Conservation (phyloP, 2,329 filamentous ascomycete genomes). For the Hirsutella minnesotensis region DNA sequence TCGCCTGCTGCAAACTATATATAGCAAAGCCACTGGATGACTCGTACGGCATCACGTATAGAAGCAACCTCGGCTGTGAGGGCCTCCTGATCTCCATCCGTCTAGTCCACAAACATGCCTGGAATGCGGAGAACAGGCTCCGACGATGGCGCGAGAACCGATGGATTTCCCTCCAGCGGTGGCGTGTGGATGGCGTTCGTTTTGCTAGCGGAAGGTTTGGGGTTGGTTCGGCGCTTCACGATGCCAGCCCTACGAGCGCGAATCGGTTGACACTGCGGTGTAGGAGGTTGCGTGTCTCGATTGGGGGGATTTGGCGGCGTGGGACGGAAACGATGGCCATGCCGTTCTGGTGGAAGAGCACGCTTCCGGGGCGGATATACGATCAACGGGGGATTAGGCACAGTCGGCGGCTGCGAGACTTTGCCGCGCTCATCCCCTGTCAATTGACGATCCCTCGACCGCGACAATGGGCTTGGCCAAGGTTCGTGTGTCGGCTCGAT, state of each 20-base stretch:
- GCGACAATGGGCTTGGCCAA: no score
- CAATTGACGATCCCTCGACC: not conserved
- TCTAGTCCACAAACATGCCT: no score
- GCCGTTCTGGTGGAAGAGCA: no score
- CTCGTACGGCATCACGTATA: no score
- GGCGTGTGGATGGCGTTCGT: no score
- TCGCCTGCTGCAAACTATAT: no score
- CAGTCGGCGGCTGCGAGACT: not conserved
- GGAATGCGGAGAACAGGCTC: no score
- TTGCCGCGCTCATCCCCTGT: not conserved
- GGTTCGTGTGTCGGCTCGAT: not conserved
- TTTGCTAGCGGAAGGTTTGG: not conserved
- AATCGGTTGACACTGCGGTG: not conserved
- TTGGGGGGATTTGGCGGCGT: not conserved
- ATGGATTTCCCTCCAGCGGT: no score
- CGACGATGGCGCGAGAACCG: no score
- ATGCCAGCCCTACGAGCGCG: not conserved
- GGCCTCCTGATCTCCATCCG: no score
- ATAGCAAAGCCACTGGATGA: no score
- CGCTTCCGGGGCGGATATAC: not conserved
- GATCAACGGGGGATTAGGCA: not conserved
- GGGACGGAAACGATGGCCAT: not conserved
- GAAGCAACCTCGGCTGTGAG: no score
- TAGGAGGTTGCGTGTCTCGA: not conserved
- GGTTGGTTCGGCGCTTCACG: not conserved